Base-by-base conservation (phyloP, 305 asterid species). In the Fraxinus platypoda region DNA sequence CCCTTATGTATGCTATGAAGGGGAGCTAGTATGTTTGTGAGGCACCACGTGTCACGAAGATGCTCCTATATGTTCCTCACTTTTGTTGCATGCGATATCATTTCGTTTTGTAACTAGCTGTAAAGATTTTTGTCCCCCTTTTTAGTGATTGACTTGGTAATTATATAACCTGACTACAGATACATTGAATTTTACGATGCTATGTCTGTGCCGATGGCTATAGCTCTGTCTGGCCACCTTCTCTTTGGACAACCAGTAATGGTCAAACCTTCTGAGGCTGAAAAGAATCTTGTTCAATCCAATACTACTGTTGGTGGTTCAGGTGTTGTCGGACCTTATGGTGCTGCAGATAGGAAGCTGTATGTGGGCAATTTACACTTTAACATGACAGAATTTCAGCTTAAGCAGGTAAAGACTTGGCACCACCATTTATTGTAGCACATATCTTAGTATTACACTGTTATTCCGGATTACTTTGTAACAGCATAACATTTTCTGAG, bases 231-330 rank as follows among this genome's bases (percentile, higher is more conserved):
- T 49, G 99, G 99, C 17, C 99, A 92, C 85, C 92, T 87, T 35
- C 94, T 94, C 81, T 94, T 92, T 88, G 98, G 99, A 38, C 99
- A 95, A 86, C 98, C 99, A 81, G 95, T 95, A 64, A 95, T 95
- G 99, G 98, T 94, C 26, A 95, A 95, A 85, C 99, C 99, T 77
- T 95, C 99, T 1, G 99, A 95, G 87, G 99, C 99, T 41, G 99
- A 95, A 88, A 95, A 95, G 93, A 95, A 95, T 86, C 99, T 95
- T 84, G 99, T 95, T 83, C 98, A 92, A 49, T 92, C 99, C 75
- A 94, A 90, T 77, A 83, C 98, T 43, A 19, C 95, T 74, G 90
- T 91, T 75, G 94, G 91, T 86, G 91, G 90, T 82, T 74, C 97
- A 41, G 94, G 95, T 81, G 92, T 94, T 76, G 81, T 90, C 33